These are phyloP conservation scores for Penicillium sp. DNA, from an alignment of 2,329 filamentous ascomycete species.

Conservation along the genomic window DNA sequence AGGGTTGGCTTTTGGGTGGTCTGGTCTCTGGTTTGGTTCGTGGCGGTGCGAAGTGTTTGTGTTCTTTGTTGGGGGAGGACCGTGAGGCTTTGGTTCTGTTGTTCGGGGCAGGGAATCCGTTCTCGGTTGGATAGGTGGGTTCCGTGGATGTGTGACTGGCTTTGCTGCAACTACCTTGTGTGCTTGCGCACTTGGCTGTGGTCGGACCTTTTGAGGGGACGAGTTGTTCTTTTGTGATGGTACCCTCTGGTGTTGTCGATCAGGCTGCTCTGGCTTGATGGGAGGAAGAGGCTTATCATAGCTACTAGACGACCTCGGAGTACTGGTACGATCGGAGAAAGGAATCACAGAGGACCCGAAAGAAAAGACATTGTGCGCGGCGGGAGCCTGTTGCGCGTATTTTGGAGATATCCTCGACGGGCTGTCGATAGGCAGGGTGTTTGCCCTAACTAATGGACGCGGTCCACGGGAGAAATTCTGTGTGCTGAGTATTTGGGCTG, in stretches of 20 bases:
- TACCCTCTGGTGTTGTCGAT: neutral
- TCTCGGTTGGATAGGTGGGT: neutral
- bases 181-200: neutral
- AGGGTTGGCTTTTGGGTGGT: neutral
- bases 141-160: neutral
- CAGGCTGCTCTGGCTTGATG: constrained; percentile 15
- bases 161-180: neutral
- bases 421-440: constrained; percentile 20
- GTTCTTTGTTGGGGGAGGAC: neutral
- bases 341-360: constrained; percentile 14
- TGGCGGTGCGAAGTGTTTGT: neutral
- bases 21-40: neutral
- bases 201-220: neutral
- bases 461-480: constrained; percentile 31
- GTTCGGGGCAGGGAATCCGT: neutral
- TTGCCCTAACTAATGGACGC: constrained; percentile 26
- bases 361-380: constrained; percentile 11
- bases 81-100: neutral
- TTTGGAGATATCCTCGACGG: constrained; percentile 12
- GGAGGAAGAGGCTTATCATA: constrained; percentile 24
- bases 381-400: constrained; percentile 6
- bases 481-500: constrained; percentile 29
- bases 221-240: neutral
- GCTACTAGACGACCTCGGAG: constrained; percentile 14
- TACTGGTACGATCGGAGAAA: constrained; percentile 11